Conservation (phyloP, 129 eudicot genomes). For the Arctium lappa region DNA sequence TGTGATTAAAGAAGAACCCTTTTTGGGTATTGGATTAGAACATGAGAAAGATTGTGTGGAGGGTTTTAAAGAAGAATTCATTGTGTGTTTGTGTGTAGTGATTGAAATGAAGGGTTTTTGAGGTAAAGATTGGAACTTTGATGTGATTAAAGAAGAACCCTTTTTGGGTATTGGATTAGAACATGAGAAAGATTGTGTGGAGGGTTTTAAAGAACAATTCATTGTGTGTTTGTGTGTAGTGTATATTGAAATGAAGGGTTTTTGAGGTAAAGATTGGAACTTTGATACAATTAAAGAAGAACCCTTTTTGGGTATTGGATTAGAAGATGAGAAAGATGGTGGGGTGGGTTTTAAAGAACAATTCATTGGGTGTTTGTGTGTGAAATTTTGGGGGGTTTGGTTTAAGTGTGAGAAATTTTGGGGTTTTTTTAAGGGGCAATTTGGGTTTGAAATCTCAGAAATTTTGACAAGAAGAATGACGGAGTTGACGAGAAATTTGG, state of each 20-base stretch:
- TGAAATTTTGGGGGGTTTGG: background rate
- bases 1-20: constrained; percentile 4
- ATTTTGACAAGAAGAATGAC: constrained; percentile 8
- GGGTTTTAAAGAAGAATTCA: constrained; percentile 24
- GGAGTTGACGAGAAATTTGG: constrained; percentile 11
- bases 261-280: background rate
- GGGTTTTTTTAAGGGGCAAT: constrained; percentile 3
- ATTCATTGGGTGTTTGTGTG: constrained; percentile 26
- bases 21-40: constrained; percentile 27
- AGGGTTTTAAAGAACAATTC: too few species aligned
- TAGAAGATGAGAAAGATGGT: constrained; percentile 8
- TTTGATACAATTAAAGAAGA: constrained; percentile 8
- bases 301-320: constrained; percentile 27
- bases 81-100: constrained; percentile 19
- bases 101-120: too few species aligned
- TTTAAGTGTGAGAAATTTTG: background rate
- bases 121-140: too few species aligned
- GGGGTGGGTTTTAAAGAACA: constrained; percentile 11
- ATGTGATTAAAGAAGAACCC: too few species aligned
- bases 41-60: constrained; percentile 1
- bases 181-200: too few species aligned
- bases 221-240: too few species aligned
- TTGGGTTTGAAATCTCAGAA: constrained; percentile 26
- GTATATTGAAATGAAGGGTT: constrained; percentile 11
- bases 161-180: too few species aligned